Base-by-base conservation (phyloP, 257 asterid genomes). In the Jacaranda mimosifolia region DNA sequence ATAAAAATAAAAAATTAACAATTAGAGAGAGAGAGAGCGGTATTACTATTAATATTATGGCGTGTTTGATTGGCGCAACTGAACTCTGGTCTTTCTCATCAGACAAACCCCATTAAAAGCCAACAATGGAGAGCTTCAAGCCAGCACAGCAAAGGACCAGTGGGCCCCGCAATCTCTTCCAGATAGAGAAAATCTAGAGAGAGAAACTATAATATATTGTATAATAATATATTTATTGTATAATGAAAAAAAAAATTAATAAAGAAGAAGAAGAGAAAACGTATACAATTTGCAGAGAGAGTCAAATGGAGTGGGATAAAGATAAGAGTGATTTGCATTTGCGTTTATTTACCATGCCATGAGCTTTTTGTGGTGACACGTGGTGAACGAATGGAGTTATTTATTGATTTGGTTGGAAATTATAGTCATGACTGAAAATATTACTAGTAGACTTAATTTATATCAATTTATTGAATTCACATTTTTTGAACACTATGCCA, bases 21-120 rank as follows among this genome's bases (percentile, higher is more conserved):
- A 70, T 6, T 15, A 21, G 69, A 79, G 84, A 72, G 40, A 53
- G 74, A 52, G 75, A 46, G 5, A 76, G 80, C 58, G 77, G 63
- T 8, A 53, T 45, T 63, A 63, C 68, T 77, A 46, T 10, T 32
- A 18, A 53, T 9, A 71, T 73, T 72, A 64, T 52, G 82, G 81
- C 40, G 68, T 43, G 78, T 81, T 80, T 76, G 93, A 85, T 90
- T 86, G 85, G 82, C 87, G 87, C 76, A 85, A 81, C 77, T 86
- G 86, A 84, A 75, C 81, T 79, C 73, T 76, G 90, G 87, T 79
- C 85, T 87, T 88, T 78, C 87, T 83, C 90, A 86, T 84, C 85
- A 87, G 91, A 90, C 94, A 89, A 87, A 80, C 87, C 83, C 96
- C 94, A 92, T 92, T 85, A 94, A 92, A 89, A 87, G 81, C 90